Percentiles rank a stretch among this genome's conserved stretches.
phyloP scores from a whole-genome alignment of 2,329 filamentous ascomycete species.

The Colletotrichum sp. region DNA sequence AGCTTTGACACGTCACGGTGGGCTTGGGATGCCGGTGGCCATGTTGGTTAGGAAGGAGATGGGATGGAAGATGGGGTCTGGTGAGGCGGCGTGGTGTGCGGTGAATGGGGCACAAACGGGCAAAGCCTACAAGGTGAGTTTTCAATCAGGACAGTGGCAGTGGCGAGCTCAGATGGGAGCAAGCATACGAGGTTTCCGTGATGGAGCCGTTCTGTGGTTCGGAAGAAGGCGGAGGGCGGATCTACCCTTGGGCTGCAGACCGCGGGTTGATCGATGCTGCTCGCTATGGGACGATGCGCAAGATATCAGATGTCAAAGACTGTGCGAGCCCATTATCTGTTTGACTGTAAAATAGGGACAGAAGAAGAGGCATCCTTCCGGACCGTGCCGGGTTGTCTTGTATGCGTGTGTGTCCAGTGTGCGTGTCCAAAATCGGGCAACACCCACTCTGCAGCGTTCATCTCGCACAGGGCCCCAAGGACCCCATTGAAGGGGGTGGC shows the following conservation, averaged over 20 bases:
- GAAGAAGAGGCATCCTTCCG: neutral
- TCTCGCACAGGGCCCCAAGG: neutral
- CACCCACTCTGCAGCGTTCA: neutral
- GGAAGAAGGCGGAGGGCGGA: neutral
- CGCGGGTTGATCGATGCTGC: neutral
- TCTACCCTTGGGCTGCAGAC: neutral
- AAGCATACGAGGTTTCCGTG: neutral
- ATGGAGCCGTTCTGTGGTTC: neutral
- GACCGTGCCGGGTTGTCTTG: neutral
- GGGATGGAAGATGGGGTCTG: neutral
- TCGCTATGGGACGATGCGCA: neutral
- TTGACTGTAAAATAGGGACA: neutral
- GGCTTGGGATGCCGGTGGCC: neutral
- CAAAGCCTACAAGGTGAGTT: neutral
- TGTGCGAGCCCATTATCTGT: neutral
- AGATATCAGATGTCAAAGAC: neutral
- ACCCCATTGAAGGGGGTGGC: neutral
- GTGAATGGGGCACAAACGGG: constrained; percentile 8
- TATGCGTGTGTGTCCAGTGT: neutral
- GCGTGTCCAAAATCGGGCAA: neutral
- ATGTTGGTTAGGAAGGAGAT: neutral
- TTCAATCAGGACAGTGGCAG: neutral
- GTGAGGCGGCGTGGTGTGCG: neutral
- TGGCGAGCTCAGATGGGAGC: neutral
- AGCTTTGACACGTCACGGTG: neutral